These are phyloP conservation scores for Sergeia podlipaevii DNA, from an alignment of 208 protist genomes.

Conservation along the genomic window DNA sequence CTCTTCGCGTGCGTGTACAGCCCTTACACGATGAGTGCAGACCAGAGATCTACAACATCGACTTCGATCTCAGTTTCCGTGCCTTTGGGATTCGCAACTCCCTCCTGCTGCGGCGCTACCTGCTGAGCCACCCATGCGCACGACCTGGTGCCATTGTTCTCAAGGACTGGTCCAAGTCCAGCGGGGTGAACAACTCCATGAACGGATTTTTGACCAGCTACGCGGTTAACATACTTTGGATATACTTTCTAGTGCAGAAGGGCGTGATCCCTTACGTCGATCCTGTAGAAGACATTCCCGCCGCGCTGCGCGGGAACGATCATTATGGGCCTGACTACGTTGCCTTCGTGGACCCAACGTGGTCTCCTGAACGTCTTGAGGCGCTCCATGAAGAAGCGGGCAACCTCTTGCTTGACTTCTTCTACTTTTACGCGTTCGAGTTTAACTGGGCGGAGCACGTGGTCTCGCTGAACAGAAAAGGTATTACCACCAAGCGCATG, in stretches of 20 bases:
- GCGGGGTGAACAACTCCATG: slow-evolving; percentile 87
- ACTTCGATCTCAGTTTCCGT: slow-evolving; percentile 89
- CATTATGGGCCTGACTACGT: slow-evolving; percentile 32
- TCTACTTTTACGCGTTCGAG: slow-evolving; percentile 86
- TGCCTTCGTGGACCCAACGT: slow-evolving; percentile 45
- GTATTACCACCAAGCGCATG: slow-evolving; percentile 71
- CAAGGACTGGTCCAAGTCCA: slow-evolving; percentile 91
- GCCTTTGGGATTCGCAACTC: slow-evolving; percentile 90
- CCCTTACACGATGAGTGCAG: slow-evolving; percentile 80
- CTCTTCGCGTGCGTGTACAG: slow-evolving; percentile 58
- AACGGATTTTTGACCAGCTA: slow-evolving; percentile 90
- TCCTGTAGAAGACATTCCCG: slow-evolving; percentile 59
- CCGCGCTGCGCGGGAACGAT: slow-evolving; percentile 38
- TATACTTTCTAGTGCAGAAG: slow-evolving; percentile 88
- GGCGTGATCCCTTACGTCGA: slow-evolving; percentile 72
- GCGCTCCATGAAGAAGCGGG: slow-evolving; percentile 49
- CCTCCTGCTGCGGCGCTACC: slow-evolving; percentile 73
- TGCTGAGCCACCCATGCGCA: slow-evolving; percentile 74
- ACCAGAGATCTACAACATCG: slow-evolving; percentile 81
- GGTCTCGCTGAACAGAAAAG: slow-evolving; percentile 78
- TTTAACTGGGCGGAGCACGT: slow-evolving; percentile 88
- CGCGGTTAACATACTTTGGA: slow-evolving; percentile 90
- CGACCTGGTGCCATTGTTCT: slow-evolving; percentile 81
- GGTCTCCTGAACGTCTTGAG: slow-evolving; percentile 19
- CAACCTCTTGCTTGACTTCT: slow-evolving; percentile 84